Conservation (phyloP, 306 rosid species). For the Sicyos edulis region DNA sequence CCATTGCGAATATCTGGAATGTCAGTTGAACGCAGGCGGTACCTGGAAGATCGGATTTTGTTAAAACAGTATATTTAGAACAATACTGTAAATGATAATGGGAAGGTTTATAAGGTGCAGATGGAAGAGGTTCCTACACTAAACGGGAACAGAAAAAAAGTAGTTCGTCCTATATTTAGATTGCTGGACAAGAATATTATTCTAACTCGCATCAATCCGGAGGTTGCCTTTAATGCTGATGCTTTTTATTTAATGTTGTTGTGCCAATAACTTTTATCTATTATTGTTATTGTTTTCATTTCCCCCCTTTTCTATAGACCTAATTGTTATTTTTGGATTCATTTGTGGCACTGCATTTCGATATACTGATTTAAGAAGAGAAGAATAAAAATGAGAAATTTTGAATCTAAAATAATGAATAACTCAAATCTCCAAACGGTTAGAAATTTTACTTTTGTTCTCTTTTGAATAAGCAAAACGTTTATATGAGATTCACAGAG, state of each 20-base stretch:
- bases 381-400: slow-evolving; percentile 4
- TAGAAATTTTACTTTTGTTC: neutral
- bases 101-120: slow-evolving; percentile 60
- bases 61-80: slow-evolving; percentile 69
- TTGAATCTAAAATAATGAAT: neutral
- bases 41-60: slow-evolving; percentile 64
- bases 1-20: slow-evolving; percentile 57
- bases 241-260: neutral
- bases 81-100: slow-evolving; percentile 63
- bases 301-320: slow-evolving; percentile 4
- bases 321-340: neutral
- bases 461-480: too few relatives aligned
- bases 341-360: neutral
- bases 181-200: slow-evolving; percentile 72
- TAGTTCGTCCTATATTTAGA: slow-evolving; percentile 73
- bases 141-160: slow-evolving; percentile 46
- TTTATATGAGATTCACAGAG: neutral
- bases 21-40: slow-evolving; percentile 76
- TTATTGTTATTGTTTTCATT: neutral
- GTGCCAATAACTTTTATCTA: neutral
- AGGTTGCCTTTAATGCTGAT: slow-evolving; percentile 40
- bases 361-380: neutral
- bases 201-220: slow-evolving; percentile 95
- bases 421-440: slow-evolving; percentile 4
- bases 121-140: slow-evolving; percentile 66